Base-by-base conservation (phyloP, 2,329 filamentous ascomycete genomes). In the Ceratocystis albifundus region DNA sequence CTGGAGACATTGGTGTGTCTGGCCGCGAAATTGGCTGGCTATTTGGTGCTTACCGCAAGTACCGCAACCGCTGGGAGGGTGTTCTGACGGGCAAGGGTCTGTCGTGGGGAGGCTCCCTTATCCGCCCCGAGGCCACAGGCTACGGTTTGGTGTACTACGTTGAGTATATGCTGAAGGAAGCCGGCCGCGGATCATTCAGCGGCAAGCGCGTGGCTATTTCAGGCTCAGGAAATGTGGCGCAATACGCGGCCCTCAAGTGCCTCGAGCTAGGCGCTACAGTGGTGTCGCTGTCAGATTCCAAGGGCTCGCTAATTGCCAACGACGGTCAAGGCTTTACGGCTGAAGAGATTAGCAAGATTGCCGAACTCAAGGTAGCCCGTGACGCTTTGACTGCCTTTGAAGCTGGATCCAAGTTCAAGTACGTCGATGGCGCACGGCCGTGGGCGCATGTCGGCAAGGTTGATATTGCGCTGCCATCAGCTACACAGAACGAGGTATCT, bases 71-170 rank as follows among this genome's bases (percentile, higher is more conserved):
- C 77, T 97, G 92, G 88, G 92, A 96, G 80, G 94, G 94, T 76
- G 88, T 96, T 70, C 83, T 99, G 72, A 99, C 94, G 67, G 93
- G 94, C 72, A 99, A 99, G 86, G 93, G 93, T 71, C 84, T 88
- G 72, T 84, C 79, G 78, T 97, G 93, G 91, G 94, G 94, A 77
- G 94, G 94, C 74, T 89, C 84, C 75, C 80, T 96, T 79, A 96
- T 97, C 80, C 85, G 94, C 70, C 93, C 94, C 69, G 92, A 99
- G 83, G 94, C 94, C 72, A 99, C 94, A 67, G 94, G 94, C 68
- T 97, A 90, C 79, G 94, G 94, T 78, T 85, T 96, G 69, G 87
- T 96, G 77, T 97, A 97, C 85, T 96, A 96, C 77, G 90, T 96
- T 75, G 83, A 88, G 72, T 89, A 96, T 83, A 96, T 96, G 92